Base-by-base conservation (phyloP, 352 stramenopile species). In the Thalassiosira mediterranea region DNA sequence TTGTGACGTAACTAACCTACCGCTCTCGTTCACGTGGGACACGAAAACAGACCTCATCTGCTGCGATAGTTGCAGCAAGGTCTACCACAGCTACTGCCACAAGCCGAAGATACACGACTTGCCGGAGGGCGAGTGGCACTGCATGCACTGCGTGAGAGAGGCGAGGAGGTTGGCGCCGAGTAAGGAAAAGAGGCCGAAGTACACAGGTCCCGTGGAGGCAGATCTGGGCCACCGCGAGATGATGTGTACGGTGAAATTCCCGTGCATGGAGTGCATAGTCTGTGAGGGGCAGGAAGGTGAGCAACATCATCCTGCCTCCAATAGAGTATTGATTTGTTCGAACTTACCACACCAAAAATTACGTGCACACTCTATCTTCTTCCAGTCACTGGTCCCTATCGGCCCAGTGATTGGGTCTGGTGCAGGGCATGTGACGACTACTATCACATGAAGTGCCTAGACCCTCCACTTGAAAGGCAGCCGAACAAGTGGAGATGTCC, bases 21-120 rank as follows among this genome's bases (percentile, higher is more conserved):
- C 26, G 38, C 7, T 29, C 13, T 19, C 17, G 10, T 44, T 44
- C 37, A 44, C 37, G 8, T n/a, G 8, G 37, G 8, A 15, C n/a
- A 44, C 37, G 37, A 15, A 44, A 10, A 44, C 19, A 73, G 72
- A 81, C 40, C 44, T 82, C 11, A 69, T 82, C 21, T 78, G 58
- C 38, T 82, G 73, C 19, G 73, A 78, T 49, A 58, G 40, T 17
- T 82, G 73, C 37, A 15, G 23, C 0, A 21, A n/a, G 7, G 65
- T 60, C 4, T 82, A 69, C 40, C 73, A 82, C 21, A 68, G 57
- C 10, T 57, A 77, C 49, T 82, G 73, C 29, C 72, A 81, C 31
- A 67, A 47, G 23, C 72, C 72, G 0, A 81, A 76, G 23, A 76
- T 81, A 49, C 48, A 49, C 21, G 32, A 46, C 0, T 25, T 81